Conservation (phyloP, 768 basidiomycete genomes). For the Lyophyllum atratum region DNA sequence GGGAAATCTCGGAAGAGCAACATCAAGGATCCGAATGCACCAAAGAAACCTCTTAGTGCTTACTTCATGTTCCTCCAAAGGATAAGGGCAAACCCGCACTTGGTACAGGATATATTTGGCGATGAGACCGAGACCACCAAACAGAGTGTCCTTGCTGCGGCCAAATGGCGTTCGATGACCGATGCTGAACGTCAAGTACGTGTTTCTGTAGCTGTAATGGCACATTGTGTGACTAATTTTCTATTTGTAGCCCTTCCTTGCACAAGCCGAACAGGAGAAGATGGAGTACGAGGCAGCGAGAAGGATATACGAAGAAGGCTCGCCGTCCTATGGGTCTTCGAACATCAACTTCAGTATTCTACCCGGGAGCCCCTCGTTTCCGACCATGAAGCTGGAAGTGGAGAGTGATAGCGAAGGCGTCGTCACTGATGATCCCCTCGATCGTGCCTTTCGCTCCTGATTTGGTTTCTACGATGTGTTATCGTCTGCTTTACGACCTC, state of each 20-base stretch:
- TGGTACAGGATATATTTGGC: constrained; percentile 84
- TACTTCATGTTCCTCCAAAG: constrained; percentile 95
- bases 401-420: constrained; percentile 74
- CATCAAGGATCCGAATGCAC: constrained; percentile 95
- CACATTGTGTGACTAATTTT: constrained; percentile 3
- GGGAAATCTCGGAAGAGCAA: constrained; percentile 93
- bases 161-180: constrained; percentile 91
- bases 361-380: constrained; percentile 65
- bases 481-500: constrained; percentile 22
- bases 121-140: constrained; percentile 93
- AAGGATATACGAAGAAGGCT: constrained; percentile 85
- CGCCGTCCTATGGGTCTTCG: constrained; percentile 61
- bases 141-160: constrained; percentile 91
- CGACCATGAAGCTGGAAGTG: constrained; percentile 61
- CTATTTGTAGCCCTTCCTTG: constrained; percentile 75
- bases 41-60: constrained; percentile 92
- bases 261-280: constrained; percentile 94
- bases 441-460: constrained; percentile 38
- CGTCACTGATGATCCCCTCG: constrained; percentile 48
- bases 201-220: constrained; percentile 9
- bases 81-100: constrained; percentile 74
- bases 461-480: constrained; percentile 18
- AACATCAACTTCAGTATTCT: constrained; percentile 86
- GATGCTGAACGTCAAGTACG: constrained; percentile 91
- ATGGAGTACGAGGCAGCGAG: constrained; percentile 88